phyloP scores from a whole-genome alignment of 2,329 filamentous ascomycete genomes.

The Aurifilum marmelostoma region DNA sequence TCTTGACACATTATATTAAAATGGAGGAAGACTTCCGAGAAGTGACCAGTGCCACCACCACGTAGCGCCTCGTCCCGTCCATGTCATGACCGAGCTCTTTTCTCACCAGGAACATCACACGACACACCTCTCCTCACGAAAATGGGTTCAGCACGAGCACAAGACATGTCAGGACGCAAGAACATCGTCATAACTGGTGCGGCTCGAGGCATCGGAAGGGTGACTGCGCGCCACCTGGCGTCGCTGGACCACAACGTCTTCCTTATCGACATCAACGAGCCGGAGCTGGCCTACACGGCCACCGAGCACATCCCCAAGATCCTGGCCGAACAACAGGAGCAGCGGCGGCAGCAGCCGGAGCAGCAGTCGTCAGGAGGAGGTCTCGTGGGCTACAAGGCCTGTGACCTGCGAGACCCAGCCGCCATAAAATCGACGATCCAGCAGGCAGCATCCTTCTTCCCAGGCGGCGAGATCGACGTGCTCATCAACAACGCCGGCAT shows the following conservation, averaged over 20 bases:
- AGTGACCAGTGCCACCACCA: not conserved
- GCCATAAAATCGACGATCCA: slow-evolving; percentile 42
- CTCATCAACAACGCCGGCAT: slow-evolving; percentile 46
- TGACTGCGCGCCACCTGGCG: slow-evolving; percentile 47
- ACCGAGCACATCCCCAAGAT: slow-evolving; percentile 37
- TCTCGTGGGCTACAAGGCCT: slow-evolving; percentile 40
- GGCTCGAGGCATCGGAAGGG: slow-evolving; percentile 50
- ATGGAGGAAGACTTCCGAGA: not conserved
- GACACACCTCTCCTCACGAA: not conserved
- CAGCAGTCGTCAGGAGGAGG: not conserved
- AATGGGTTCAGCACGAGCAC: slow-evolving; percentile 2
- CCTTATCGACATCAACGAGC: slow-evolving; percentile 46
- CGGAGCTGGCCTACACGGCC: slow-evolving; percentile 43
- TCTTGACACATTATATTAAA: not conserved
- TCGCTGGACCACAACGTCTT: slow-evolving; percentile 47
- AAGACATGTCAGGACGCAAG: slow-evolving; percentile 22
- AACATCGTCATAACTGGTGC: slow-evolving; percentile 38
- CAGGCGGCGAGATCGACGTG: slow-evolving; percentile 42
- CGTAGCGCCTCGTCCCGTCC: not conserved
- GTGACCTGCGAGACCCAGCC: slow-evolving; percentile 45
- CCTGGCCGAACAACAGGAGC: slow-evolving; percentile 32
- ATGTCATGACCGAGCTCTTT: not conserved
- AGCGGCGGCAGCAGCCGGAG: not conserved
- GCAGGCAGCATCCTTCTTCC: slow-evolving; percentile 41
- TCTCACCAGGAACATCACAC: no score